Evolutionary conservation across 108 stramenopile species (phyloP), one percentile per base, ranked within the genome.

Genomic region (Pseudonitzschia delicatissima): DNA sequence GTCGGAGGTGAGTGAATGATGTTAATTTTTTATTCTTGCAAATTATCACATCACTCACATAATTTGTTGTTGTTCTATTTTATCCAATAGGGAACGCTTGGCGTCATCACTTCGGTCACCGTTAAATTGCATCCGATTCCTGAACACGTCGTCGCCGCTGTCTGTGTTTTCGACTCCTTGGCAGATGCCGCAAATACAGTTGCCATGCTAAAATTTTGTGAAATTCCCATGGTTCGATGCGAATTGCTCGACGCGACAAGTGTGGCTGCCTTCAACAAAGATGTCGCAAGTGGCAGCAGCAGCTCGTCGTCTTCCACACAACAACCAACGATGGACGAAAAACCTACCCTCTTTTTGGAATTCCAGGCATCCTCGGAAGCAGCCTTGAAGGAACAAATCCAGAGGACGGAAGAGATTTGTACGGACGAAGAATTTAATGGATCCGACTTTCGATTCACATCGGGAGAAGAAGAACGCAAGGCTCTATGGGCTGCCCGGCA

Each of bases 401-500:
- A 64, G 20, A 70, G 76, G 31, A 77, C 82, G 50, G 39, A 72
- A 68, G 67, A 40, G 13, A 80, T 90, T 25, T 85, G 86, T 50
- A 59, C 68, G 13, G 87, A 86, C 15, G 53, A 55, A 5, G 53
- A 55, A 2, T 84, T 68, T 57, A 73, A 64, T 28, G 88, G 72
- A 20, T 76, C 67, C 37, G 71, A 83, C 34, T 90, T 92, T 69
- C 64, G 53, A 17, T 81, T 79, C 21, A 76, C 84, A 0, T 66
- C 77, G 2, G 78, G 77, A 28, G 86, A 86, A 51, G 64, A 62
- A 0, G 92, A 87, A 18, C 76, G 90, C n/a, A 70, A 78, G 12
- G 59, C 75, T n/a, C 67, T 96, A 9, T 96, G 96, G 96, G 74
- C 85, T 18, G 96, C 96, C 33, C 82, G 96, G 26, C 93, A 95